These are phyloP conservation scores for Thraustochytrium striatum DNA, from an alignment of 352 stramenopile species.

Conservation along the genomic window DNA sequence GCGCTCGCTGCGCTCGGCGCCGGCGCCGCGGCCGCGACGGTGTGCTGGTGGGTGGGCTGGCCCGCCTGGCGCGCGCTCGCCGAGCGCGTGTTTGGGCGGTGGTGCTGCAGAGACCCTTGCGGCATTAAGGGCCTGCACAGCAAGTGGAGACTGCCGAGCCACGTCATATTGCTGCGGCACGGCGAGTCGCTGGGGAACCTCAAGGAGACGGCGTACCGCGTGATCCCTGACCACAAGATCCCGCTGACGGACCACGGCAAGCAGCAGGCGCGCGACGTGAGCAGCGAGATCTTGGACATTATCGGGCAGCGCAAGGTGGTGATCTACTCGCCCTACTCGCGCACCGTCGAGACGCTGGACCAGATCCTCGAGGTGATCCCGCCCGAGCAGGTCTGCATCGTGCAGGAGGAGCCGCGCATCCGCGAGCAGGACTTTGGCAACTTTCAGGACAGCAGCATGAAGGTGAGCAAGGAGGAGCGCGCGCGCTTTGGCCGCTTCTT, in stretches of 20 bases:
- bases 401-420: conserved; percentile 75
- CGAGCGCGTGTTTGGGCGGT: neutral
- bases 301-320: conserved; percentile 70
- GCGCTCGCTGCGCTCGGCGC: no score
- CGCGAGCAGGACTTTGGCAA: conserved; percentile 83
- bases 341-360: conserved; percentile 78
- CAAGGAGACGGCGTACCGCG: conserved; percentile 68
- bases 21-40: no score
- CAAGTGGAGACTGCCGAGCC: conserved; percentile 60
- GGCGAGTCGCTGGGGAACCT: conserved; percentile 77
- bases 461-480: conserved; percentile 50
- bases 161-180: conserved; percentile 74
- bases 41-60: neutral
- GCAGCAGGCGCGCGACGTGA: conserved; percentile 66
- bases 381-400: conserved; percentile 62
- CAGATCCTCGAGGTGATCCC: conserved; percentile 58
- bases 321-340: conserved; percentile 63
- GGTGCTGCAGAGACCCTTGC: neutral
- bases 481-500: conserved; percentile 72
- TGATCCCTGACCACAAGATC: conserved; percentile 73
- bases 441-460: conserved; percentile 61
- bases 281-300: conserved; percentile 68
- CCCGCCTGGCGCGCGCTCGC: neutral
- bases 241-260: conserved; percentile 72
- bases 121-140: neutral